These are phyloP conservation scores for Vicia sativa DNA, from an alignment of 306 rosid species.

Conservation along the genomic window DNA sequence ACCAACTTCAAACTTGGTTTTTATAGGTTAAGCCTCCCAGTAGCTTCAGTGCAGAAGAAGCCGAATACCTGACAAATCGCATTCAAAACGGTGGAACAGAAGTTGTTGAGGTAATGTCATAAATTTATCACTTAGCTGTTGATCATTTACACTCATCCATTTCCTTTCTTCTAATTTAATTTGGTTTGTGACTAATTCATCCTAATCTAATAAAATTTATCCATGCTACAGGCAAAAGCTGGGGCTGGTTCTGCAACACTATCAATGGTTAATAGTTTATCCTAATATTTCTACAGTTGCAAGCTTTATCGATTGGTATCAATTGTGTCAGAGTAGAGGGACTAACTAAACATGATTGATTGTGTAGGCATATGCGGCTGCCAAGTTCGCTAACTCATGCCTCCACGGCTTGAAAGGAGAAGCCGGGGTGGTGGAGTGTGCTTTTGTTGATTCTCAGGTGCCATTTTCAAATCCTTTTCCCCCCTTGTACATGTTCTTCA, in stretches of 20 bases:
- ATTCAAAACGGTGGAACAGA: constrained; percentile 99
- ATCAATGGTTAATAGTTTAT: constrained; percentile 68
- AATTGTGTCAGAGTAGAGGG: background rate
- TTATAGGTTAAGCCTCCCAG: constrained; percentile 92
- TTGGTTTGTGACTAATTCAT: constrained; percentile 20
- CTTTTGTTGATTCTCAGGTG: constrained; percentile 80
- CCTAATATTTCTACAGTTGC: constrained; percentile 8
- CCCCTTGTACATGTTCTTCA: background rate
- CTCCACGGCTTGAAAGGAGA: constrained; percentile 87
- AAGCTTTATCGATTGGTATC: background rate
- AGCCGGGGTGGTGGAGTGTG: constrained; percentile 76
- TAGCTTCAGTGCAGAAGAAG: constrained; percentile 73
- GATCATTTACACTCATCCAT: background rate
- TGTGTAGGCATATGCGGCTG: constrained; percentile 91
- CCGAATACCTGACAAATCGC: constrained; percentile 78
- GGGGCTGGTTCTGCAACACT: constrained; percentile 97
- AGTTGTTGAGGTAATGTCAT: constrained; percentile 82
- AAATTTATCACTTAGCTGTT: background rate
- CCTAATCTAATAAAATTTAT: constrained; percentile 30
- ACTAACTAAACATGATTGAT: constrained; percentile 21
- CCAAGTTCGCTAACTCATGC: constrained; percentile 79
- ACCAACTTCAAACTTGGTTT: constrained; percentile 28
- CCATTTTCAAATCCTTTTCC: constrained; percentile 13
- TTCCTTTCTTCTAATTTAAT: background rate
- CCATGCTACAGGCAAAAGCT: constrained; percentile 80